phyloP scores from a whole-genome alignment of 2,329 filamentous ascomycete genomes.

The Orbilia quercus region DNA sequence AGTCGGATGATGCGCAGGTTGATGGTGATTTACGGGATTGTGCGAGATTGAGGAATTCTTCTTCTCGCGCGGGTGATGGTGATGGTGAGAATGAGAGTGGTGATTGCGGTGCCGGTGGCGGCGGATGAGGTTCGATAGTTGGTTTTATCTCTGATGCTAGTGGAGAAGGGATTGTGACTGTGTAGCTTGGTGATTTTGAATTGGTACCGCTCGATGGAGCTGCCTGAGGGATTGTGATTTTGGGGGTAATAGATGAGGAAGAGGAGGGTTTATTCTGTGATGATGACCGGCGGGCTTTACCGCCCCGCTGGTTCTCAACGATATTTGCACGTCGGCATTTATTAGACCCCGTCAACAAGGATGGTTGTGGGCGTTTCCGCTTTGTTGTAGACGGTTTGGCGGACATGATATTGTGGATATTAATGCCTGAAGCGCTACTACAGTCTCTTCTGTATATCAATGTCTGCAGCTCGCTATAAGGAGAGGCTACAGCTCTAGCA shows the following conservation, averaged over 20 bases:
- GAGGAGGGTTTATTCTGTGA: neutral
- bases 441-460: neutral
- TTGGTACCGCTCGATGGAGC: neutral
- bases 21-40: slow-evolving; percentile 15
- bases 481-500: neutral
- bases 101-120: too few species aligned
- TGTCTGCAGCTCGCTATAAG: slow-evolving; percentile 15
- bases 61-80: neutral
- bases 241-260: too few species aligned
- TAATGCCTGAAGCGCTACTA: neutral
- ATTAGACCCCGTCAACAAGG: neutral
- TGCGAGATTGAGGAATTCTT: neutral
- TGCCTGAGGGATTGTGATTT: slow-evolving; percentile 5
- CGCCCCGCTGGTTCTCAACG: slow-evolving; percentile 17
- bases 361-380: neutral
- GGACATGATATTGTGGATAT: neutral
- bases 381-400: neutral
- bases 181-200: neutral
- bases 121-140: neutral
- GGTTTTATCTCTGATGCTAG: slow-evolving; percentile 1
- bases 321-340: slow-evolving; percentile 28
- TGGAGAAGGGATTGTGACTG: slow-evolving; percentile 5
- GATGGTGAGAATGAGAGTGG: too few species aligned
- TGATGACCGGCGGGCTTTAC: slow-evolving; percentile 15
- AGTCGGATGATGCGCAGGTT: slow-evolving; percentile 23